Base-by-base conservation (phyloP, 805 yeast genomes). In the Candida nonsorbophila region DNA sequence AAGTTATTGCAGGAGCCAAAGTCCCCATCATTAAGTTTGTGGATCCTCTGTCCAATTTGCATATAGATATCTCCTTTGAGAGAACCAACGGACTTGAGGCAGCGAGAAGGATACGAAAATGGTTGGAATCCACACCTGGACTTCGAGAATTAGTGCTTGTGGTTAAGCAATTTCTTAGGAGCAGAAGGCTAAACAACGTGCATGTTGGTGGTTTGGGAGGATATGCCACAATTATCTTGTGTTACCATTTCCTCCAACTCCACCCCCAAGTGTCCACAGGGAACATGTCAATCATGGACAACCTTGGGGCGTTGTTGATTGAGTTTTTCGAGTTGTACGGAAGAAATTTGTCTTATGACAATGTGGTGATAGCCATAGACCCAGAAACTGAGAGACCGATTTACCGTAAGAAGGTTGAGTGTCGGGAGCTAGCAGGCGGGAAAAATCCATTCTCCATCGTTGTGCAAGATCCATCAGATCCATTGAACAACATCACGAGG, bases 131-230 rank as follows among this genome's bases (percentile, higher is more conserved):
- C 7, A 77, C 82, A 1, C 90, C 94, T 0, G 95, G 94, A 0
- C 58, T 90, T 29, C 62, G 95, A 40, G 94, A 87, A 47, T 56
- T 90, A 28, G 94, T 82, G 1, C 62, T 90, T 27, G 75, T 87
- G 2, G 70, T 90, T 5, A 88, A 92, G 55, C 95, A 84, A 49
- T 90, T 88, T 47, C 64, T 90, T 28, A 66, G 86, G 18, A 77
- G 85, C 2, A 67, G 97, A 45, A 74, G 70, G 34, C 62, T 88
- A 37, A 86, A 87, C 46, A 82, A 84, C 39, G 97, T 90, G 10
- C 94, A 83, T 44, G 78, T 79, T 14, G 98, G 98, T 29, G 97
- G 97, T 0, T 60, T 90, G 5, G 97, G 98, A 23, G 97, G 97
- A 0, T 90, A 81, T 51, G 77, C 96, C 6, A 84, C 85, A n/a